These are phyloP conservation scores for Sporopachydermia lactativora DNA, from an alignment of 805 yeast species.

Conservation along the genomic window DNA sequence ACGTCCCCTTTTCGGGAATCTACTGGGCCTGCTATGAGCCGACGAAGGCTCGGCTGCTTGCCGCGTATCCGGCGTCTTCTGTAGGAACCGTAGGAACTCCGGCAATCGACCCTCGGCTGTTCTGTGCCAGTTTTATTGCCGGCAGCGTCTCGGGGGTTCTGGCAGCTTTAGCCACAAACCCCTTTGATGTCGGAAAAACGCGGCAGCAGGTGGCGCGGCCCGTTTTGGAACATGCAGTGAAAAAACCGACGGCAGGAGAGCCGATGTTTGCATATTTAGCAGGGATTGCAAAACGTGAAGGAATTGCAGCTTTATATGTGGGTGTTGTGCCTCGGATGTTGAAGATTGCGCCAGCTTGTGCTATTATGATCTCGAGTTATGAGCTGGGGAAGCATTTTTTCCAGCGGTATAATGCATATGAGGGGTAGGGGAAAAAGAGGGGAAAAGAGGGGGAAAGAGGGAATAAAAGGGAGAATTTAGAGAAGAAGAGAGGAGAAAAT, in stretches of 20 bases:
- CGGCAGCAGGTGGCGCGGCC: slow-evolving; percentile 56
- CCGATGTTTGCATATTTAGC: slow-evolving; percentile 57
- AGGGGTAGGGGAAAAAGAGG: slow-evolving; percentile 6
- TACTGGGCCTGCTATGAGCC: slow-evolving; percentile 86
- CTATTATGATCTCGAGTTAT: slow-evolving; percentile 93
- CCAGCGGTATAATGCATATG: slow-evolving; percentile 13
- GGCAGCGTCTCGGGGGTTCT: slow-evolving; percentile 77
- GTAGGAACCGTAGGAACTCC: too few relatives aligned
- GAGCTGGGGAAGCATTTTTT: slow-evolving; percentile 69
- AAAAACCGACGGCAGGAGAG: slow-evolving; percentile 10
- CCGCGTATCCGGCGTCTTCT: slow-evolving; percentile 6
- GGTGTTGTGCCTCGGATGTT: slow-evolving; percentile 78
- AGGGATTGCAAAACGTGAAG: slow-evolving; percentile 57
- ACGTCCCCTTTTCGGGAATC: slow-evolving; percentile 91
- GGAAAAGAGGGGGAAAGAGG: background rate
- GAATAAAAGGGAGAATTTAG: too few relatives aligned
- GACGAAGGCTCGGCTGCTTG: slow-evolving; percentile 19
- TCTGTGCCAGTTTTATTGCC: slow-evolving; percentile 39
- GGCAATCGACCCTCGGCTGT: background rate
- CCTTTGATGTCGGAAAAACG: slow-evolving; percentile 96
- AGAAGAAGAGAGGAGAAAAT: background rate
- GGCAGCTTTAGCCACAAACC: slow-evolving; percentile 83
- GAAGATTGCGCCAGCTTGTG: slow-evolving; percentile 95
- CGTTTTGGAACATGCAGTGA: slow-evolving; percentile 12
- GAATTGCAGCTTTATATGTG: slow-evolving; percentile 69